These are phyloP conservation scores for Calonectria leucothoes DNA, from an alignment of 2,329 filamentous ascomycete species.

Conservation along the genomic window DNA sequence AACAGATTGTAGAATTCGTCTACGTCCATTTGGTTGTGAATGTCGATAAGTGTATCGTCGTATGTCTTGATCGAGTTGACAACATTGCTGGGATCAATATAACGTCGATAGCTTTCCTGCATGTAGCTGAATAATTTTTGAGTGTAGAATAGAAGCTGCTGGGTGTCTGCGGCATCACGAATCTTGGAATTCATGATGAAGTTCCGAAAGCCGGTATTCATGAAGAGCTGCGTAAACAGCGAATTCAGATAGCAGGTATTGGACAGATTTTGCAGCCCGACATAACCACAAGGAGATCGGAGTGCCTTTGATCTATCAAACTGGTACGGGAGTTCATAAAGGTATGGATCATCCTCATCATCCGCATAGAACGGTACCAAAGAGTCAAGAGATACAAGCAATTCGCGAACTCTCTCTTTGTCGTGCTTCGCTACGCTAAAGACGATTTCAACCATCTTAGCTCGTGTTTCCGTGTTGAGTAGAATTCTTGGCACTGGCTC, in stretches of 20 bases:
- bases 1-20: conserved; percentile 97
- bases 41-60: conserved; percentile 85
- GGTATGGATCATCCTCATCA: conserved; percentile 62
- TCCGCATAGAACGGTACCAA: conserved; percentile 52
- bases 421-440: conserved; percentile 66
- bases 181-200: conserved; percentile 81
- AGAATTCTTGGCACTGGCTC: conserved; percentile 53
- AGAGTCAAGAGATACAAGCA: conserved; percentile 57
- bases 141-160: conserved; percentile 80
- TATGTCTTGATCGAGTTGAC: conserved; percentile 84
- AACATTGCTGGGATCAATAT: conserved; percentile 78
- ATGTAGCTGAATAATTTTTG: conserved; percentile 86
- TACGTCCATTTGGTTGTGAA: conserved; percentile 95
- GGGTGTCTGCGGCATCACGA: conserved; percentile 64
- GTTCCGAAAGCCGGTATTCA: conserved; percentile 88
- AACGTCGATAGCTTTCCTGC: conserved; percentile 83
- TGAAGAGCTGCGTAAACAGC: conserved; percentile 92
- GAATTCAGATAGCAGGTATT: conserved; percentile 99
- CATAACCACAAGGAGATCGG: conserved; percentile 83
- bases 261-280: conserved; percentile 90
- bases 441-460: conserved; percentile 71
- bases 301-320: conserved; percentile 77
- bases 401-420: conserved; percentile 56
- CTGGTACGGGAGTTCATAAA: conserved; percentile 68
- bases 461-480: conserved; percentile 66